A percentile compares a stretch with the other conserved stretches of the same genome.
phyloP scores from a whole-genome alignment of 2,329 filamentous ascomycete species.

The Blastomyces silverae region DNA sequence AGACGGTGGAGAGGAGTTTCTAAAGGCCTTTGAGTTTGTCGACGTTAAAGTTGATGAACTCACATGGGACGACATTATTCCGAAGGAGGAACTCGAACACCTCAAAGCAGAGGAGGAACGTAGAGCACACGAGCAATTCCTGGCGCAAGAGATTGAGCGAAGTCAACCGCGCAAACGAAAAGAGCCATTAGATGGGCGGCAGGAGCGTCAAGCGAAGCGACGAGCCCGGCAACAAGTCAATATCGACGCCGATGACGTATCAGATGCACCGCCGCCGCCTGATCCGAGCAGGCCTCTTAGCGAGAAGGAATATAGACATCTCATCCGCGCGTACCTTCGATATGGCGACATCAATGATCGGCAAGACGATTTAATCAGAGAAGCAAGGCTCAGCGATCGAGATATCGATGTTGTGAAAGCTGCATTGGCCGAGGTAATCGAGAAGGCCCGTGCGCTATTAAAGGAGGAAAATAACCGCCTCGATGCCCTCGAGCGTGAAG shows the following conservation, averaged over 20 bases:
- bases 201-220: slow-evolving; percentile 64
- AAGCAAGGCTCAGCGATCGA: slow-evolving; percentile 75
- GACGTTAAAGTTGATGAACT: slow-evolving; percentile 92
- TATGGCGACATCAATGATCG: slow-evolving; percentile 88
- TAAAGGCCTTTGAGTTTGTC: slow-evolving; percentile 82
- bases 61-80: slow-evolving; percentile 98
- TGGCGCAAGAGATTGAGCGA: slow-evolving; percentile 74
- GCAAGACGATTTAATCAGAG: slow-evolving; percentile 75
- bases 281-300: slow-evolving; percentile 86
- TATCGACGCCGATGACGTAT: slow-evolving; percentile 63
- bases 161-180: slow-evolving; percentile 73
- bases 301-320: slow-evolving; percentile 87
- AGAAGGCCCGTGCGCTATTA: slow-evolving; percentile 62
- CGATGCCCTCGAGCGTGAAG: slow-evolving; percentile 60
- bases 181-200: slow-evolving; percentile 53
- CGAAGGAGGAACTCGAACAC: slow-evolving; percentile 79
- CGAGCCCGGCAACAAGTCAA: slow-evolving; percentile 58
- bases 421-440: slow-evolving; percentile 70
- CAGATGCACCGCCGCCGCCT: slow-evolving; percentile 54
- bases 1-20: slow-evolving; percentile 93
- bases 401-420: slow-evolving; percentile 72
- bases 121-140: slow-evolving; percentile 73
- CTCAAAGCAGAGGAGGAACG: slow-evolving; percentile 86
- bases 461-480: slow-evolving; percentile 64
- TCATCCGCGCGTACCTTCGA: slow-evolving; percentile 83